Percentiles rank a stretch among this genome's conserved stretches.
phyloP scores from a whole-genome alignment of 306 rosid genomes.

The Spatholobus suberectus region DNA sequence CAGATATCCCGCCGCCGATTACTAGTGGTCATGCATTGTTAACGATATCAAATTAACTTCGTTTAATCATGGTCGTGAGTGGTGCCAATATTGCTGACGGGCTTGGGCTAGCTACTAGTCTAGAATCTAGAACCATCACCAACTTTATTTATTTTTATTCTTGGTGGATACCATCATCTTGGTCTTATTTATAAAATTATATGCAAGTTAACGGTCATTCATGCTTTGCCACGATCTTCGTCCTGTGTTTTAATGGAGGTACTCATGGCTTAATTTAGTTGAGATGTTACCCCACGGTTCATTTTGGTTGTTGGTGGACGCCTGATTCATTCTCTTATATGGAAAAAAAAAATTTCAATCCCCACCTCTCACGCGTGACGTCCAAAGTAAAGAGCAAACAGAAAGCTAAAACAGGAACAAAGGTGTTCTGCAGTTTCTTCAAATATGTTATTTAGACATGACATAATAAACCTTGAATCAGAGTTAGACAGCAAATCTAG shows the following conservation, averaged over 20 bases:
- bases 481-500: not conserved
- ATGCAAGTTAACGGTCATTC: conserved; percentile 5
- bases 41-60: too few species aligned
- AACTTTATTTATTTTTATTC: not conserved
- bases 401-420: not conserved
- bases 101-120: too few species aligned
- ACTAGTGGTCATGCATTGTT: not conserved
- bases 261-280: not conserved
- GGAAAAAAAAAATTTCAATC: not conserved
- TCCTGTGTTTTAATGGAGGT: not conserved
- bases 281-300: conserved; percentile 27
- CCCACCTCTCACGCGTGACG: conserved; percentile 36
- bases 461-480: not conserved
- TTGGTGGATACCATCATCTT: not conserved
- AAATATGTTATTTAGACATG: not conserved
- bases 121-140: not conserved
- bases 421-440: not conserved
- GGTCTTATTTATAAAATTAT: not conserved
- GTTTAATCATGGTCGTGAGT: too few species aligned
- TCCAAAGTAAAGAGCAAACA: not conserved
- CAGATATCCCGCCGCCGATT: not conserved
- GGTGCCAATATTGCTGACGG: conserved; percentile 33
- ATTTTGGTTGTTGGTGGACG: not conserved
- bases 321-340: not conserved
- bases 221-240: not conserved